Conservation (phyloP, 2,329 filamentous ascomycete species). For the Epichloe glyceriae region DNA sequence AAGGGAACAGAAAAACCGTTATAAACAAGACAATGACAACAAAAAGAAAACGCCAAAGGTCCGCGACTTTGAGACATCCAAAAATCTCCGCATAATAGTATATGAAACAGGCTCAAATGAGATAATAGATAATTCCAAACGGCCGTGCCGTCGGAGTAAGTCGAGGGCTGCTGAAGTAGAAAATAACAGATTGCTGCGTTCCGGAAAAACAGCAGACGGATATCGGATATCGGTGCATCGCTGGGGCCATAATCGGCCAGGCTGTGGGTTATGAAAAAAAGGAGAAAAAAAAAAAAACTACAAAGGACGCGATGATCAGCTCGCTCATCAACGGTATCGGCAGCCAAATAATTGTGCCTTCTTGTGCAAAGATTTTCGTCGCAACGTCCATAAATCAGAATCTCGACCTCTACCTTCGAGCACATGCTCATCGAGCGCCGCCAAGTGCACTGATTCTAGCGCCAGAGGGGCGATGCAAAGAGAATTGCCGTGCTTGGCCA, state of each 20-base stretch:
- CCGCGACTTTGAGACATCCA: not conserved
- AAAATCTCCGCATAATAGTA: not conserved
- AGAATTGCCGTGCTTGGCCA: constrained; percentile 41
- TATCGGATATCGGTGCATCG: constrained; percentile 2
- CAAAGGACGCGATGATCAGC: not conserved
- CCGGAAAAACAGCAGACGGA: not conserved
- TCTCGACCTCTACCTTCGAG: no score
- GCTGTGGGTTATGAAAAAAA: not conserved
- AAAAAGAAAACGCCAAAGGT: constrained; percentile 3
- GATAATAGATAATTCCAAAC: not conserved
- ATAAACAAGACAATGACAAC: not conserved
- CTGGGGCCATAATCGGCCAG: not conserved
- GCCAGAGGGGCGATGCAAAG: constrained; percentile 50
- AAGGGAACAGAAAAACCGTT: not conserved
- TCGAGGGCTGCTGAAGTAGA: not conserved
- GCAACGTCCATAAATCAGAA: not conserved
- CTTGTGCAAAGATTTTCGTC: not conserved
- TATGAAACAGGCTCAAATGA: not conserved
- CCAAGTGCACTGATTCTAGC: constrained; percentile 53
- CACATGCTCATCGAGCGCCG: constrained; percentile 30
- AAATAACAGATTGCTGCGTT: not conserved
- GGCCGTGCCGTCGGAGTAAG: not conserved
- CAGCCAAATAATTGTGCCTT: not conserved
- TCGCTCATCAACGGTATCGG: not conserved
- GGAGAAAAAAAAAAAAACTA: not conserved